phyloP scores from a whole-genome alignment of 768 basidiomycete species.

The Mycena olivaceomarginata region DNA sequence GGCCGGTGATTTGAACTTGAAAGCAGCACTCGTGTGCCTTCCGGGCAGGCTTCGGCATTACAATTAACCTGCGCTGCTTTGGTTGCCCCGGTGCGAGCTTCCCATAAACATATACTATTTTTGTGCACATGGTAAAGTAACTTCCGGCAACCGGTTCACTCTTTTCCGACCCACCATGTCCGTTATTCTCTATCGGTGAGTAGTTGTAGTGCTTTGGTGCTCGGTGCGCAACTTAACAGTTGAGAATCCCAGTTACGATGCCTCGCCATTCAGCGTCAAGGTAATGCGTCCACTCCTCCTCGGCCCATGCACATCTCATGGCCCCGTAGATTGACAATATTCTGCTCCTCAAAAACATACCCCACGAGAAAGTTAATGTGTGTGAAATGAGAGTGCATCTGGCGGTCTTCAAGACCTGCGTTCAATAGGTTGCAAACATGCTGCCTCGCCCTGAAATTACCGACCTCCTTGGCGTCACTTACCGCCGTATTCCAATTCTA shows the following conservation, averaged over 20 bases:
- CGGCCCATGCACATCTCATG: slow-evolving; percentile 29
- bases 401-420: not conserved
- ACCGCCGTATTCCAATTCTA: slow-evolving; percentile 77
- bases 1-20: too few relatives aligned
- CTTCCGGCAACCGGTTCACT: slow-evolving; percentile 40
- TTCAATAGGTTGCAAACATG: slow-evolving; percentile 65
- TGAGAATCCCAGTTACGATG: slow-evolving; percentile 63
- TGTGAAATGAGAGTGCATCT: not conserved
- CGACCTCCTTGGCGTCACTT: slow-evolving; percentile 70
- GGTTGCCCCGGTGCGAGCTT: too few relatives aligned
- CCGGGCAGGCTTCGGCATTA: too few relatives aligned
- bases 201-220: not conserved
- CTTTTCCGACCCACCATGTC: slow-evolving; percentile 36
- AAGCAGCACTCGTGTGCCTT: too few relatives aligned
- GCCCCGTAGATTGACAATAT: slow-evolving; percentile 70
- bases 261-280: slow-evolving; percentile 63
- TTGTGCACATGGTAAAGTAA: slow-evolving; percentile 16
- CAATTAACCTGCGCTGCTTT: too few relatives aligned
- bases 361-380: slow-evolving; percentile 70
- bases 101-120: too few relatives aligned
- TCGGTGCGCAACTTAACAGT: not conserved
- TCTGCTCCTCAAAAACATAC: slow-evolving; percentile 69
- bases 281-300: not conserved
- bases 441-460: slow-evolving; percentile 76
- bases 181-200: slow-evolving; percentile 70